Evolutionary conservation across 2,329 filamentous ascomycete species (phyloP), one percentile per base, ranked within the genome.

Genomic region (Ophiostoma australiae): DNA sequence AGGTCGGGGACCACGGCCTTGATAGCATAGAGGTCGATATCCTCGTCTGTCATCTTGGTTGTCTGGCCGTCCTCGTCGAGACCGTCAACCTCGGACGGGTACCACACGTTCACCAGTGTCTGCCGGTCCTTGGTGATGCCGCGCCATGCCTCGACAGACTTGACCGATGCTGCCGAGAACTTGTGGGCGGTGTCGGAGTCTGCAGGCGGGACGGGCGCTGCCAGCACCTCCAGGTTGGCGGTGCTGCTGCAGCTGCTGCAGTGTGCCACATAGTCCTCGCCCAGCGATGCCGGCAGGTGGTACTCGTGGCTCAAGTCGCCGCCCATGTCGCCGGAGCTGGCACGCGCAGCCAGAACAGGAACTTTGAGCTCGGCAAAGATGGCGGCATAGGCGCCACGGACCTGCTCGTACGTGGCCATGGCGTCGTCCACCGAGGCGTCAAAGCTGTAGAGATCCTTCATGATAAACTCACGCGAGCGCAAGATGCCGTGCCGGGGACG

Each of bases 371-470:
- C 92, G 65, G 91, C 82, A 76, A 99, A 96, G 69, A 99, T 86
- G 23, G 84, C 84, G 15, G 83, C 84, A 78, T 99, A 99, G 1
- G 91, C 90, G 52, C 80, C 79, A 68, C 91, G 87, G 2, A 97
- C 93, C 61, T 89, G 81, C 7, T 87, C 80, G 75, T 99, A 99
- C 0, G 94, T 97, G 68, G 86, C 81, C n/a, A 94, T 82, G 1
- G 94, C 94, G n/a, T 86, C 82, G 35, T 86, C 81, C 0, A 84
- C 78, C 4, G 85, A 90, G 48, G 85, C 81, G 77, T 99, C 95
- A 77, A 99, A 99, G 0, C 94, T 97, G 79, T 99, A 99, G 0
- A 99, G 85, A 79, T 99, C 95, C 80, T 99, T 99, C 95, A 99
- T 99, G 75, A 93, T 81, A 76, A 99, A 99, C 77, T 99, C 95